Evolutionary conservation across 768 basidiomycete species (phyloP), one percentile per base, ranked within the genome.

Genomic region (Mycena indigotica): DNA sequence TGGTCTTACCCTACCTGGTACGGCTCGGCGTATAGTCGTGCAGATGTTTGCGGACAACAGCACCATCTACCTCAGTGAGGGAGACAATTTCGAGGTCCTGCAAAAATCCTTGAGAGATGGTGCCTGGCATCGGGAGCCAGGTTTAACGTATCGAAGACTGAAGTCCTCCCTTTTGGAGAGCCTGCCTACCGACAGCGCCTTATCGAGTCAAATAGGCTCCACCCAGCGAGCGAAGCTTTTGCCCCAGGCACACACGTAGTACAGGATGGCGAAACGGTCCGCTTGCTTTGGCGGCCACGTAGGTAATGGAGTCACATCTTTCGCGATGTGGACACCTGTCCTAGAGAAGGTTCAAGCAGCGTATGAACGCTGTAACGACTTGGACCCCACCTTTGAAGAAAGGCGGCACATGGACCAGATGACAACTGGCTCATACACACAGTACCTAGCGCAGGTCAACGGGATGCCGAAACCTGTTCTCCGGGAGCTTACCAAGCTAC

Each of bases 31-130:
- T 12, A 39, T 76, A 0, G 67, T 75, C 0, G 63, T 65, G 4
- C 69, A 61, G 0, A 69, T 80, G 0, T 80, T 77, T 59, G 75
- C 77, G 0, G 75, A 80, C 57, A 75, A 80, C 58, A 78, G 76
- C 4, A 72, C 70, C 1, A 68, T 69, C 0, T 76, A 67, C 61
- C 68, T 80, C 1, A 62, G 58, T 8, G 62, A 67, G 40, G 13
- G 58, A 0, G 76, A 80, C 52, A 45, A 62, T 12, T 70, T 69
- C 10, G 41, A 40, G 0, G 55, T 51, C 0, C 67, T 80, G 0
- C 63, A 3, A 0, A 26, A 0, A 66, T 79, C 2, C 73, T 80
- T 0, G 28, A 68, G 0, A 28, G 35, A 0, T 82, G 80, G 80
- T 82, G 76, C 57, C 25, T 23, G 0, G 75, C 70, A 16, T 74